Conservation (phyloP, 805 yeast genomes). For the Saccharomycopsis lassenensis region DNA sequence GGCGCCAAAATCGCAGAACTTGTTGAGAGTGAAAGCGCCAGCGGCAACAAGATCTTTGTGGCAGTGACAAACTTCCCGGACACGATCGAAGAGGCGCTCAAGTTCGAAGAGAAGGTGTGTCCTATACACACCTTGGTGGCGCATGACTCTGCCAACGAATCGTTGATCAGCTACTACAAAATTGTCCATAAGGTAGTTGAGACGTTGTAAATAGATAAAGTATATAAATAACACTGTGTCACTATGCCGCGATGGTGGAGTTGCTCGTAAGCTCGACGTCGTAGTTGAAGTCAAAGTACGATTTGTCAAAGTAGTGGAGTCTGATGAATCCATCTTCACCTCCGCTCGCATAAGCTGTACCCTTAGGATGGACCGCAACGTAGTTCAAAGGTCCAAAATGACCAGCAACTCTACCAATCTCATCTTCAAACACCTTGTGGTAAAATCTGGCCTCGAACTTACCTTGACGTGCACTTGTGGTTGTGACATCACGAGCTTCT, state of each 20-base stretch:
- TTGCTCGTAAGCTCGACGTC: constrained; percentile 80
- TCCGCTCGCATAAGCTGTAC: constrained; percentile 89
- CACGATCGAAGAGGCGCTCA: constrained; percentile 14
- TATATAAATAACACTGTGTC: not conserved
- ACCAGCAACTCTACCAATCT: constrained; percentile 93
- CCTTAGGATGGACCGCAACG: constrained; percentile 89
- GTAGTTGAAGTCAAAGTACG: constrained; percentile 85
- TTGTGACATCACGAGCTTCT: constrained; percentile 96
- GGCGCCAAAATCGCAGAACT: not conserved
- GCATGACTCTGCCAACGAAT: not conserved
- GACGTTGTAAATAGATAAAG: constrained; percentile 2
- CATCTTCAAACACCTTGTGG: constrained; percentile 92
- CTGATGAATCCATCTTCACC: constrained; percentile 98
- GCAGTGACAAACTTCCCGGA: constrained; percentile 12
- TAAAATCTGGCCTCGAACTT: constrained; percentile 93
- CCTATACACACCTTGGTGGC: constrained; percentile 9
- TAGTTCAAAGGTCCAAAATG: constrained; percentile 98
- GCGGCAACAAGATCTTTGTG: constrained; percentile 1
- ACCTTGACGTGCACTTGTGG: constrained; percentile 90
- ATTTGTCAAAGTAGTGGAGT: constrained; percentile 85
- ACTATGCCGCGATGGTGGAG: constrained; percentile 22
- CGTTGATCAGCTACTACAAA: constrained; percentile 9
- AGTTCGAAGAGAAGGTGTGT: constrained; percentile 16
- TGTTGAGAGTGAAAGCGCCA: not conserved
- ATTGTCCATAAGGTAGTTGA: constrained; percentile 13